phyloP scores from a whole-genome alignment of 129 eudicot genomes.

The Rutidosis leptorrhynchoides region DNA sequence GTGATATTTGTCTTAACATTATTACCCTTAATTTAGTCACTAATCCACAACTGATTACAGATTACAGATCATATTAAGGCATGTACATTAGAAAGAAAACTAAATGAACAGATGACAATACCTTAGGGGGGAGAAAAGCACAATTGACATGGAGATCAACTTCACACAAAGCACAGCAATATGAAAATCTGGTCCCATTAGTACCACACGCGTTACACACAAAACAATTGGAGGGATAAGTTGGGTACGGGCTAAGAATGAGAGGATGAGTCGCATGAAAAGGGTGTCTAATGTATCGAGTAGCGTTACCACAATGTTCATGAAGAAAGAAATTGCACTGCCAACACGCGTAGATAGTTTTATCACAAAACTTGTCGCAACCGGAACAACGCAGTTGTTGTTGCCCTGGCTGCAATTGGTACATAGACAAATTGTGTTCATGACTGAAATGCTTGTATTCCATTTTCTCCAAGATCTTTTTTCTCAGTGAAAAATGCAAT shows the following conservation, averaged over 20 bases:
- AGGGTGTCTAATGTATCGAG: conserved; percentile 55
- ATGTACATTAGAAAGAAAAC: not conserved
- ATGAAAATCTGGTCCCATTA: conserved; percentile 46
- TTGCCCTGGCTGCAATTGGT: conserved; percentile 45
- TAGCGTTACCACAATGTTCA: conserved; percentile 65
- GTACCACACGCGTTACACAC: conserved; percentile 56
- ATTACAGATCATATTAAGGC: too few relatives aligned
- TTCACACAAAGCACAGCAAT: conserved; percentile 58
- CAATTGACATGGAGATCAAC: conserved; percentile 56
- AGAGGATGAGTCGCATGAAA: conserved; percentile 51
- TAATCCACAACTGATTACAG: too few relatives aligned
- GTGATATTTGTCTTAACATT: too few relatives aligned
- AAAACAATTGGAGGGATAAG: conserved; percentile 61
- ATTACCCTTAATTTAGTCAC: too few relatives aligned
- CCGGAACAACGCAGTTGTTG: conserved; percentile 57
- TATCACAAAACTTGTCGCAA: conserved; percentile 40
- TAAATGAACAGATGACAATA: not conserved
- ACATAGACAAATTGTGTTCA: conserved; percentile 48
- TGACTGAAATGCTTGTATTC: conserved; percentile 80
- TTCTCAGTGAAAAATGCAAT: conserved; percentile 11
- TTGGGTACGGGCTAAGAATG: conserved; percentile 53
- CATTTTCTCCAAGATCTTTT: conserved; percentile 32
- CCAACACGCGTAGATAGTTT: conserved; percentile 54
- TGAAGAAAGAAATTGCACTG: conserved; percentile 66
- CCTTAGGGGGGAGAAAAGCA: conserved; percentile 1